Evolutionary conservation across 2,329 filamentous ascomycete genomes (phyloP), one percentile per base, ranked within the genome.

Genomic region (Aspergillus arachidicola): DNA sequence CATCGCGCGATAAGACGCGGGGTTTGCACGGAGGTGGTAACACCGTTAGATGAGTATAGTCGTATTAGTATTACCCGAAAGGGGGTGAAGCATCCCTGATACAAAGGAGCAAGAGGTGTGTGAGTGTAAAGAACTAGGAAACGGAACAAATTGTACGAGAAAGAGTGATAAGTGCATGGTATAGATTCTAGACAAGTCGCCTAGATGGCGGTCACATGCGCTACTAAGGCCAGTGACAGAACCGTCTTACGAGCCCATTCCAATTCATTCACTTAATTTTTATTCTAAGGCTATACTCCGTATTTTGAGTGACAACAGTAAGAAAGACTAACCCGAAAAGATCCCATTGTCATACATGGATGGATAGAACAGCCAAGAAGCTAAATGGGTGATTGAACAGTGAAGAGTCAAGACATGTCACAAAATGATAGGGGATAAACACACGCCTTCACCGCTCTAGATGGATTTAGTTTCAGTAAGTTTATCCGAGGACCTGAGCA

Each of bases 1-100:
- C 60, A 64, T 64, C 36, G 32, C 19, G 45, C 46, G 51, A 55
- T 48, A 54, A 60, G 45, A 56, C 55, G 58, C 45, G 51, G 55
- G 64, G 43, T 53, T 38, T 38, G 51, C 7, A 21, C 7, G 14
- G 21, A 38, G 21, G 38, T 38, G 34, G 7, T 21, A 19, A 38
- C n/a, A n/a, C 23, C 14, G n/a, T 55, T 19, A 55, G 6, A 55
- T 55, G 32, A 19, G n/a, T 55, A 32, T 38, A 23, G 11, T 38
- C 16, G 28, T 12, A 21, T 11, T 21, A n/a, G 12, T 51, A 34
- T 16, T 51, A 9, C 9, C n/a, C 16, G 9, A 51, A 12, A 32
- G 12, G 28, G 28, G 12, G 10, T 19, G n/a, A 34, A 38, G 11
- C 16, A 38, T 26, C 6, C 10, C 21, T 38, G 16, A n/a, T 16